phyloP scores from a whole-genome alignment of 1,139 yeast genomes.

The Taphrina betulina region DNA sequence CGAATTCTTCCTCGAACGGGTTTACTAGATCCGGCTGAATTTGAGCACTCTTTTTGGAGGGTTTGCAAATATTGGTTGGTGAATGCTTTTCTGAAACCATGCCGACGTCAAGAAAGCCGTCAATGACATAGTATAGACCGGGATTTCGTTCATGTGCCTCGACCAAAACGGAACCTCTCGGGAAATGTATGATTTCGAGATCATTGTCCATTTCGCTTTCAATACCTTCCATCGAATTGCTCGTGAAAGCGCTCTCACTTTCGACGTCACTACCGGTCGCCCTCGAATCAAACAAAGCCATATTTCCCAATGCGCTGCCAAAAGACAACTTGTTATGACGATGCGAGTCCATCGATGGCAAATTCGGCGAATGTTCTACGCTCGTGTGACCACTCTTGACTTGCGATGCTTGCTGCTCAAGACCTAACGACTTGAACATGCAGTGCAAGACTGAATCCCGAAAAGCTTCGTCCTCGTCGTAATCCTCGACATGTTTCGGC shows the following conservation, averaged over 20 bases:
- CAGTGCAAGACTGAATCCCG: conserved; percentile 72
- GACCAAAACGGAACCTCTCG: conserved; percentile 58
- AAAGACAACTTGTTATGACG: conserved; percentile 13
- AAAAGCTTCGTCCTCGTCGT: conserved; percentile 70
- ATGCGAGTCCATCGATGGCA: conserved; percentile 7
- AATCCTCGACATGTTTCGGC: conserved; percentile 51
- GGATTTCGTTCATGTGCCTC: conserved; percentile 64
- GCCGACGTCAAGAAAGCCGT: conserved; percentile 66
- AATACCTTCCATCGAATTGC: conserved; percentile 43
- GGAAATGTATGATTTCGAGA: conserved; percentile 57
- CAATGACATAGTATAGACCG: conserved; percentile 76
- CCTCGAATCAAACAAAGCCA: conserved; percentile 23
- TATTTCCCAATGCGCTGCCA: conserved; percentile 24
- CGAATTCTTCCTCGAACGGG: conserved; percentile 28
- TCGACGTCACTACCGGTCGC: conserved; percentile 31
- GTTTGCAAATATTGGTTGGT: conserved; percentile 5
- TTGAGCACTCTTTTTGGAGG: conserved; percentile 1
- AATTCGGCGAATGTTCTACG: conserved; percentile 20
- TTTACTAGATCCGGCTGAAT: background rate
- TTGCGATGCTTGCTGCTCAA: conserved; percentile 45
- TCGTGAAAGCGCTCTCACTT: conserved; percentile 25
- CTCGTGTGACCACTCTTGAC: conserved; percentile 11
- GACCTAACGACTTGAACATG: conserved; percentile 69
- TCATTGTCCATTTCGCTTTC: conserved; percentile 65
- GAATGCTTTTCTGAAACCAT: background rate